phyloP scores from a whole-genome alignment of 2,329 filamentous ascomycete genomes.

The Calcarisporium arbuscula region DNA sequence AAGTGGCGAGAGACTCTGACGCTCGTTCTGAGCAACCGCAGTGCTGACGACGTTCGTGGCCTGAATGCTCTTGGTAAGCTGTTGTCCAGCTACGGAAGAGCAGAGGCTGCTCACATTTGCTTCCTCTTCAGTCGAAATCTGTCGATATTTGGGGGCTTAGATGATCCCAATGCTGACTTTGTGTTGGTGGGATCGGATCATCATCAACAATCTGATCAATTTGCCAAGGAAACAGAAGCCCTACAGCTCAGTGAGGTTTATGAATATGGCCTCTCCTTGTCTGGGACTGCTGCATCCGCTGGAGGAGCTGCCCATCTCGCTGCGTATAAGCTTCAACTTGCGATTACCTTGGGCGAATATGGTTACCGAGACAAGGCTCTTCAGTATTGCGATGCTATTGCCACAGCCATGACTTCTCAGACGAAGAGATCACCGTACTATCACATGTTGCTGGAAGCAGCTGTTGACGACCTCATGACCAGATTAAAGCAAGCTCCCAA shows the following conservation, averaged over 20 bases:
- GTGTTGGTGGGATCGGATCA: conserved; percentile 85
- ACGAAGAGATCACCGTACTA: conserved; percentile 85
- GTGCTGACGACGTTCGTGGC: conserved; percentile 68
- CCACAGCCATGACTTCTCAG: conserved; percentile 66
- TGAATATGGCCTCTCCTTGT: conserved; percentile 78
- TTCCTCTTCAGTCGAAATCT: conserved; percentile 75
- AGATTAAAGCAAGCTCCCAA: conserved; percentile 81
- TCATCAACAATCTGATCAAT: conserved; percentile 60
- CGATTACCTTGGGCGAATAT: conserved; percentile 74
- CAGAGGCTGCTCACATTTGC: conserved; percentile 90
- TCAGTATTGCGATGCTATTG: conserved; percentile 85
- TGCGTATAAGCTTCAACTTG: conserved; percentile 87
- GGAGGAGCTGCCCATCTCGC: conserved; percentile 73
- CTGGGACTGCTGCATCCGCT: conserved; percentile 43
- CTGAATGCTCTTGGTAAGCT: conserved; percentile 76
- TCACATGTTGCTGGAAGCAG: conserved; percentile 64
- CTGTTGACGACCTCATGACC: conserved; percentile 76
- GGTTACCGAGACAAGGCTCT: conserved; percentile 78
- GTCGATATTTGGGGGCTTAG: conserved; percentile 71
- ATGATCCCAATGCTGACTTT: conserved; percentile 73
- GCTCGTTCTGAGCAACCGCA: conserved; percentile 83
- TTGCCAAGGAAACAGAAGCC: conserved; percentile 74
- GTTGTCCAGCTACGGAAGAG: conserved; percentile 75
- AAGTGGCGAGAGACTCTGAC: conserved; percentile 90
- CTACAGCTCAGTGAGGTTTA: conserved; percentile 95